Base-by-base conservation (phyloP, 371 early-diverging fungal species). In the Blakeslea trispora region DNA sequence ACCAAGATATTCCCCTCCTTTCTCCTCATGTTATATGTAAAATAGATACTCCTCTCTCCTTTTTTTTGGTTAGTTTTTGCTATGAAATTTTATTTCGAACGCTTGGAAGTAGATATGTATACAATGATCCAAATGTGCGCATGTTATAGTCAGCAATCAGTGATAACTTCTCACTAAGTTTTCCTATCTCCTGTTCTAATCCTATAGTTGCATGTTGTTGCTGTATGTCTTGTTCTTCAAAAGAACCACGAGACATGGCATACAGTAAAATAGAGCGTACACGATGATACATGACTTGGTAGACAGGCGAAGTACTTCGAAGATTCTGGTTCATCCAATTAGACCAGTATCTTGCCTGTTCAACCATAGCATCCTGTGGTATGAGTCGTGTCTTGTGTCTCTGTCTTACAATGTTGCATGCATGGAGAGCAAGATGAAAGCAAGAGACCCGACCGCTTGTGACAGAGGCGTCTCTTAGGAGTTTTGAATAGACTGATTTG, bases 281-380 rank as follows among this genome's bases (percentile, higher is more conserved):
- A 1, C 74, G 67, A 28, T 62, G 44, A 57, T 73, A 67, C 64
- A 73, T 66, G 17, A 73, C 39, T 14, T 50, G 24, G 48, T 73
- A 73, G 2, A 73, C 64, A 1, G 46, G 39, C 2, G 74, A 73
- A 15, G 52, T 49, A 22, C 59, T 58, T 28, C 61, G 15, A 15
- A 73, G 46, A 28, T 73, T 66, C 2, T 57, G 58, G 22, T 57
- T 57, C 42, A 73, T 60, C 74, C 74, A 73, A 1, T 56, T 54
- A 0, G 62, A 55, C 74, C 74, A 73, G 10, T 66, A 61, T 7
- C 31, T 50, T n/a, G 69, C 50, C 15, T 49, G 48, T n/a, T 53
- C 34, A 31, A 55, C 47, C 15, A 58, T 37, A 43, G 53, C 42
- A 37, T 37, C 14, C 13, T 37, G 37, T 37, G 0, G 43, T 45